phyloP scores from a whole-genome alignment of 2,329 filamentous ascomycete genomes.

The Fusarium pseudoanthophilum region DNA sequence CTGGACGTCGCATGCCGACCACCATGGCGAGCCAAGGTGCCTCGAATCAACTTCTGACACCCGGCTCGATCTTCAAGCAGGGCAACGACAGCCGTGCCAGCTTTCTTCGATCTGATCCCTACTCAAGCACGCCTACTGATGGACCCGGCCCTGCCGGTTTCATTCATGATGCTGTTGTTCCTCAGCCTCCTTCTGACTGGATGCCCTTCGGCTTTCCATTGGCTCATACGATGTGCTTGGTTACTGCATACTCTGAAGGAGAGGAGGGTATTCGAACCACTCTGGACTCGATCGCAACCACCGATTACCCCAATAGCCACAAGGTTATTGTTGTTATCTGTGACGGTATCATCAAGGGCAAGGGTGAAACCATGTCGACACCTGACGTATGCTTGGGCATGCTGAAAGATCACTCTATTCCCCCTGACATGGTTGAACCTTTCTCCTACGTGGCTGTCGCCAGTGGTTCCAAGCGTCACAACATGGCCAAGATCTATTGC shows the following conservation, averaged over 20 bases:
- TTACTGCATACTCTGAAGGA: constrained; percentile 97
- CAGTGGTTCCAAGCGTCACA: constrained; percentile 95
- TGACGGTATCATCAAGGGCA: constrained; percentile 96
- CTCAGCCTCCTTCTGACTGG: constrained; percentile 96
- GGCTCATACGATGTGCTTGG: constrained; percentile 91
- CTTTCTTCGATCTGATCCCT: constrained; percentile 70
- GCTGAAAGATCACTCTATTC: constrained; percentile 90
- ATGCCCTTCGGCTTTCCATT: constrained; percentile 96
- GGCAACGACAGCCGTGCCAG: constrained; percentile 72
- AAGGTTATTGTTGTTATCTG: constrained; percentile 97
- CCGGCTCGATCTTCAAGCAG: constrained; percentile 77
- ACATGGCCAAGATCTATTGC: constrained; percentile 98
- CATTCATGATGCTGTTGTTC: constrained; percentile 94
- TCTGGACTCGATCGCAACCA: constrained; percentile 94
- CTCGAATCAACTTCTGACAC: constrained; percentile 76
- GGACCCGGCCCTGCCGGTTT: constrained; percentile 89
- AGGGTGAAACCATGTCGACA: constrained; percentile 86
- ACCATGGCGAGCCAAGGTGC: constrained; percentile 95
- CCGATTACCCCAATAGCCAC: constrained; percentile 99
- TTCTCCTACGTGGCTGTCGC: constrained; percentile 98
- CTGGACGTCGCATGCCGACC: constrained; percentile 71
- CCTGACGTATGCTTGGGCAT: constrained; percentile 91
- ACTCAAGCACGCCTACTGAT: constrained; percentile 67
- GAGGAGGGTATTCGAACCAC: constrained; percentile 93
- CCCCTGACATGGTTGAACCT: constrained; percentile 82